Base-by-base conservation (phyloP, 495 filamentous ascomycete species). In the Aspergillus haitiensis region DNA sequence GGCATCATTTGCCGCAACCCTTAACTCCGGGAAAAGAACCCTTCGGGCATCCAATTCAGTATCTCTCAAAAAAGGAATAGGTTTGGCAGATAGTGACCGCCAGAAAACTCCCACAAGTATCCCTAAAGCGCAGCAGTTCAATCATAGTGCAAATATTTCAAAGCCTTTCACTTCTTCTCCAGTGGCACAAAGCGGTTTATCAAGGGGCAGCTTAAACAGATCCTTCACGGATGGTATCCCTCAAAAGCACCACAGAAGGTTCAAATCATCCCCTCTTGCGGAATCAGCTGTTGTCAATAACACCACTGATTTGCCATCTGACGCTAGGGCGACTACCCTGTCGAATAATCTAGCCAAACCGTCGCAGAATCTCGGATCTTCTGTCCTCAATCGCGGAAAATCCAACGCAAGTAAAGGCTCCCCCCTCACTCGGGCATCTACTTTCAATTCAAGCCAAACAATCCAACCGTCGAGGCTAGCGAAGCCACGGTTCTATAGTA, bases 241-340 rank as follows among this genome's bases (percentile, higher is more conserved):
- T 7, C 67, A 60, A 32, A 61, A 56, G 16, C 48, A 60, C 27
- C 58, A 64, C 18, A 71, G 61, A 45, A 61, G 18, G 2, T 73
- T 73, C 62, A 74, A 69, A 52, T 70, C 73, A 3, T 77, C 74
- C 3, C 73, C 72, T 21, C 68, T 77, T 16, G 64, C 74, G 10
- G 61, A 65, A 48, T 64, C 67, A 15, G 58, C 69, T 16, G 59
- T 61, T 32, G 52, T 62, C n/a, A 64, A 65, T 15, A 55, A 55
- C 10, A 34, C 49, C 13, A 49, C 27, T 15, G 42, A 42, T 53
- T 40, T 31, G 7, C 21, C 49, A 32, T 31, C 27, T 5, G 18
- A 51, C 6, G 49, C 48, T 32, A 36, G 56, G 15, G 58, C 21
- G 21, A 27, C 21, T 27, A 27, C 21, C 21, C 21, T 27, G 3